Percentiles rank a stretch among this genome's conserved stretches.
These are phyloP conservation scores for Boletus rufocinnamomeus DNA, from an alignment of 768 basidiomycete species.

Conservation along the genomic window DNA sequence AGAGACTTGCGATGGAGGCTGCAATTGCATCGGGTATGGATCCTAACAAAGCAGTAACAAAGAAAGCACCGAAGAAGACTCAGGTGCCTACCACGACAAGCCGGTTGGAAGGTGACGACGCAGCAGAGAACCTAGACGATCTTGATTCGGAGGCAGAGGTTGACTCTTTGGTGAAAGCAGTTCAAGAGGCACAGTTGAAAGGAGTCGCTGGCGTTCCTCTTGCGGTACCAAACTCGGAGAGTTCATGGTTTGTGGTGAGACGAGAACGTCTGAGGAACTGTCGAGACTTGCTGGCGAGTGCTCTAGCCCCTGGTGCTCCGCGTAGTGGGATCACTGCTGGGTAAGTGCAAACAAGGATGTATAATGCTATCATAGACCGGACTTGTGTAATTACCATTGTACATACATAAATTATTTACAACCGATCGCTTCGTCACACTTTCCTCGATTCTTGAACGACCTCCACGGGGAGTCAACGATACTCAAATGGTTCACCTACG, in stretches of 20 bases:
- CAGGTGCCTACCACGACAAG: conserved; percentile 52
- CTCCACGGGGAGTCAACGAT: not conserved
- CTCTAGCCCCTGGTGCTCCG: conserved; percentile 36
- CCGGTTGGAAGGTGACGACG: conserved; percentile 59
- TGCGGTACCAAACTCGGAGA: conserved; percentile 70
- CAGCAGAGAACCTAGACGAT: conserved; percentile 71
- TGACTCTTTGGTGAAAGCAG: conserved; percentile 67
- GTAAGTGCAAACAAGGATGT: conserved; percentile 11
- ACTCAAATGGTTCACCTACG: conserved; percentile 65
- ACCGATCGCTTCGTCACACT: not conserved
- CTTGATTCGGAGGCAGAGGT: conserved; percentile 85
- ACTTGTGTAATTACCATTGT: not conserved
- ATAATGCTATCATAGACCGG: not conserved
- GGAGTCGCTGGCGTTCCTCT: conserved; percentile 66
- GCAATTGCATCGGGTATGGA: conserved; percentile 63
- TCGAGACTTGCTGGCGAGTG: conserved; percentile 57
- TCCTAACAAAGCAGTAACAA: conserved; percentile 44
- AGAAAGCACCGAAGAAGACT: conserved; percentile 68
- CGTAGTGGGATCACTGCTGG: conserved; percentile 29
- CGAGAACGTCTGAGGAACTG: conserved; percentile 63
- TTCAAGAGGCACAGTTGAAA: conserved; percentile 54
- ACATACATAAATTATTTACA: not conserved
- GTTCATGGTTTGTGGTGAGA: conserved; percentile 81
- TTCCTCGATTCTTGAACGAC: not conserved
- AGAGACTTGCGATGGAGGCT: conserved; percentile 67